Evolutionary conservation across 1,284 basidiomycete genomes (phyloP).

Genomic region (Pascua guehoae): DNA sequence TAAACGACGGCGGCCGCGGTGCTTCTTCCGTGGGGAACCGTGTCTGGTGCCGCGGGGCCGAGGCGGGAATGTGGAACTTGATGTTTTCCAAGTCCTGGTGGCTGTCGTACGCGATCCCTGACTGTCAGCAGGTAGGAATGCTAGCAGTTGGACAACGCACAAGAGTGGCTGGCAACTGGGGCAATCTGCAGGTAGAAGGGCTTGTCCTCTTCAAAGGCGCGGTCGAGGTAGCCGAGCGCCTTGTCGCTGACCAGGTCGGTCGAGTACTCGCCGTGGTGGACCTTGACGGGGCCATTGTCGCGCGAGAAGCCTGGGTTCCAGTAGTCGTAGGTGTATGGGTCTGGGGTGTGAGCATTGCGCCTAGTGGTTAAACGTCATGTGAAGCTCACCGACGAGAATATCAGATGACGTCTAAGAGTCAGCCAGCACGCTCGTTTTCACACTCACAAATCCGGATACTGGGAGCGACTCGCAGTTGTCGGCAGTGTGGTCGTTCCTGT

Average conservation of each 20-base stretch:
- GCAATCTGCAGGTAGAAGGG: constrained; percentile 36
- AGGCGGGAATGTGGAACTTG: constrained; percentile 16
- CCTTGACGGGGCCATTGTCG: constrained; percentile 24
- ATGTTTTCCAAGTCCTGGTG: not conserved
- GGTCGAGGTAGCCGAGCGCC: constrained; percentile 26
- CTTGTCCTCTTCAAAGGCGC: constrained; percentile 14
- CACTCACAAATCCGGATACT: constrained; percentile 18
- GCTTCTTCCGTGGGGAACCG: constrained; percentile 26
- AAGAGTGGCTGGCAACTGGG: constrained; percentile 6
- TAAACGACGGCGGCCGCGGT: constrained; percentile 22
- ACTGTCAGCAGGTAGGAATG: not conserved
- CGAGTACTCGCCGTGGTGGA: constrained; percentile 26
- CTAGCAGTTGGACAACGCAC: constrained; percentile 2
- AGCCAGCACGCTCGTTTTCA: not conserved
- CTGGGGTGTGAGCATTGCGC: constrained; percentile 6
- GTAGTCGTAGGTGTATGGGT: constrained; percentile 41
- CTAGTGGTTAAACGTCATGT: not conserved
- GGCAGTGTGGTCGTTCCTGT: constrained; percentile 31
- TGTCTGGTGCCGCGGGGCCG: constrained; percentile 25
- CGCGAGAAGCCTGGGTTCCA: constrained; percentile 26
- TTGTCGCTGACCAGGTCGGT: constrained; percentile 34
- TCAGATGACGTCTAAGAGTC: constrained; percentile 24
- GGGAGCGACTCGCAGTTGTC: constrained; percentile 26
- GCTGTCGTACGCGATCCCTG: not conserved
- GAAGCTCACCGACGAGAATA: constrained; percentile 24